A percentile compares a stretch with the other conserved stretches of the same genome.
These are phyloP conservation scores for Heterobasidion occidentale DNA, from an alignment of 1,284 basidiomycete genomes.

Conservation along the genomic window DNA sequence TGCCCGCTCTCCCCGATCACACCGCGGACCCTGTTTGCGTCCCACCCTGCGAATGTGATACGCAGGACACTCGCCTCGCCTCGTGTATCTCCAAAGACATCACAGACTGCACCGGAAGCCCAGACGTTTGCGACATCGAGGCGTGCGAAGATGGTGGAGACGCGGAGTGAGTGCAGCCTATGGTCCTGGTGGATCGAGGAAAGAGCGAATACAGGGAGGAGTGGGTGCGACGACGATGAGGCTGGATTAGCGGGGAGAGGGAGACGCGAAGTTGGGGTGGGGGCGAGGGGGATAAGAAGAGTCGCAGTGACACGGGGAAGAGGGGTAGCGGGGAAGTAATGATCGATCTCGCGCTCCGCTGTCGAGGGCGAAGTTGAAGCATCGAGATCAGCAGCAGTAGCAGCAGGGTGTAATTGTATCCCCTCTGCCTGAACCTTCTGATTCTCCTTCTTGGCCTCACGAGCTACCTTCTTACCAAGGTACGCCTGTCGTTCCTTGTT, in stretches of 20 bases:
- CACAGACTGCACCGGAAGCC: slow-evolving; percentile 48
- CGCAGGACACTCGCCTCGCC: slow-evolving; percentile 53
- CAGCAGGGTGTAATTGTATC: slow-evolving; percentile 6
- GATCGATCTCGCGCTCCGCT: slow-evolving; percentile 39
- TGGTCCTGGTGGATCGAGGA: slow-evolving; percentile 43
- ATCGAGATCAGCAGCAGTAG: slow-evolving; percentile 1
- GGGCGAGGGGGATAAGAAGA: slow-evolving; percentile 66
- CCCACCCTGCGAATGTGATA: slow-evolving; percentile 67
- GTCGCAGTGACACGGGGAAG: slow-evolving; percentile 47
- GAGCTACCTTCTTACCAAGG: slow-evolving; percentile 6
- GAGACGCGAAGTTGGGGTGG: slow-evolving; percentile 55
- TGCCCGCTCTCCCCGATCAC: slow-evolving; percentile 61
- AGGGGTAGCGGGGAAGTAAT: slow-evolving; percentile 45
- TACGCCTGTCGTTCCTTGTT: slow-evolving; percentile 3
- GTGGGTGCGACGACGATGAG: slow-evolving; percentile 21
- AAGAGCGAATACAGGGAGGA: slow-evolving; percentile 51
- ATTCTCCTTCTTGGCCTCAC: slow-evolving; percentile 5
- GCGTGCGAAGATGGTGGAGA: slow-evolving; percentile 57
- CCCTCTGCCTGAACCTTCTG: slow-evolving; percentile 8
- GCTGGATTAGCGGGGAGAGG: slow-evolving; percentile 38
- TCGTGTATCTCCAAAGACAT: slow-evolving; percentile 42
- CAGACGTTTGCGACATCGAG: slow-evolving; percentile 62
- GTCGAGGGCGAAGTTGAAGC: neutral
- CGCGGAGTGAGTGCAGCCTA: slow-evolving; percentile 50
- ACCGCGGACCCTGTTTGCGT: slow-evolving; percentile 45